A percentile compares a stretch with the other conserved stretches of the same genome.
Evolutionary conservation across 768 basidiomycete species (phyloP).

Genomic region (Lentinus tigrinus): DNA sequence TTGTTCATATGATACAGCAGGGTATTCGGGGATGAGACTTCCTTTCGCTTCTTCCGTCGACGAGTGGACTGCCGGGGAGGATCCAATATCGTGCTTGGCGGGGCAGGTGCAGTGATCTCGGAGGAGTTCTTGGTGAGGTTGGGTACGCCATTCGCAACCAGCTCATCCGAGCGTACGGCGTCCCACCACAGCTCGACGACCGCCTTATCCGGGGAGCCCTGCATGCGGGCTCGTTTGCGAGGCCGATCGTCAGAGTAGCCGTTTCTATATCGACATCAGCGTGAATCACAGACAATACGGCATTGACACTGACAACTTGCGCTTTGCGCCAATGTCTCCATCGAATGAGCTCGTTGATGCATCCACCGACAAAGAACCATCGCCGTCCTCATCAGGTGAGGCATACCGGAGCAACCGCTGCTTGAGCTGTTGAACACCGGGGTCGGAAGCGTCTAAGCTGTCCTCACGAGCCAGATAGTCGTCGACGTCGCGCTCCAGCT

Average conservation of each 20-base stretch:
- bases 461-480: slow-evolving; percentile 17
- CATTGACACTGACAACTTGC: slow-evolving; percentile 48
- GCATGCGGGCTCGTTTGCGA: slow-evolving; percentile 60
- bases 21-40: slow-evolving; percentile 30
- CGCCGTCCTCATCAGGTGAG: slow-evolving; percentile 25
- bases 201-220: slow-evolving; percentile 41
- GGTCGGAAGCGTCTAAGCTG: slow-evolving; percentile 1
- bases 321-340: slow-evolving; percentile 54
- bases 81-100: slow-evolving; percentile 18
- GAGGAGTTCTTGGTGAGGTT: slow-evolving; percentile 32
- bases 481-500: slow-evolving; percentile 56
- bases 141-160: slow-evolving; percentile 67
- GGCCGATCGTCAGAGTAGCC: slow-evolving; percentile 43
- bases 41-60: slow-evolving; percentile 37
- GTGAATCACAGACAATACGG: neutral
- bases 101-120: slow-evolving; percentile 21
- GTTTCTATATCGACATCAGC: slow-evolving; percentile 24
- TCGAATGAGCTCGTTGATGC: slow-evolving; percentile 28
- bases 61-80: slow-evolving; percentile 22
- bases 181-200: slow-evolving; percentile 72
- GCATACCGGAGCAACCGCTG: slow-evolving; percentile 20
- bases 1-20: slow-evolving; percentile 71
- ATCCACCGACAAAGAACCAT: slow-evolving; percentile 25
- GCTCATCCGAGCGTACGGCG: slow-evolving; percentile 57
- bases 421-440: slow-evolving; percentile 16